A percentile compares a stretch with the other conserved stretches of the same genome.
Conservation (phyloP, 1,139 yeast genomes). For the Maudiozyma humilis region DNA sequence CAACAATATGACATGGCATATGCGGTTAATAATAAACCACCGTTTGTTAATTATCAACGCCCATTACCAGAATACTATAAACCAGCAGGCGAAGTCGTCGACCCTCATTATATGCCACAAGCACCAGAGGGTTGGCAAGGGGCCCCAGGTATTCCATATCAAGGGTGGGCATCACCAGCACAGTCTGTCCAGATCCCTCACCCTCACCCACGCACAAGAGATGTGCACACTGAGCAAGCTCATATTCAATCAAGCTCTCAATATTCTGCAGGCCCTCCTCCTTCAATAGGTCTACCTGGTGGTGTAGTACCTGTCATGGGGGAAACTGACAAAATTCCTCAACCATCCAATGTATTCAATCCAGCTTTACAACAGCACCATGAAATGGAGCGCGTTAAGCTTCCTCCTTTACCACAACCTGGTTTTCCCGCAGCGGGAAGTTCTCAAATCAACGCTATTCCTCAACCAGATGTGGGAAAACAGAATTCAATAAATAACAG, state of each 20-base stretch:
- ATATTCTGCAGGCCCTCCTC: neutral
- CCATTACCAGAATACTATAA: neutral
- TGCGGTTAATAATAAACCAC: neutral
- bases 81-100: neutral
- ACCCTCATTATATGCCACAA: neutral
- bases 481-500: neutral
- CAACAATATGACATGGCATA: neutral
- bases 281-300: too few relatives aligned
- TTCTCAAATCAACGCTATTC: neutral
- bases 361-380: neutral
- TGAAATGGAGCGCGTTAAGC: neutral
- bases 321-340: too few relatives aligned
- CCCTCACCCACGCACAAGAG: neutral
- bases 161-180: neutral
- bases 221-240: neutral
- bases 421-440: neutral
- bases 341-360: neutral
- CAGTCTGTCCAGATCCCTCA: too few relatives aligned
- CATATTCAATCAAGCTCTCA: neutral
- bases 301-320: too few relatives aligned
- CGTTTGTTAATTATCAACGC: neutral
- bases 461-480: neutral
- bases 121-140: neutral
- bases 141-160: neutral
- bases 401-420: conserved; percentile 4